Percentiles rank a stretch among this genome's conserved stretches.
These are phyloP conservation scores for Lonicera japonica DNA, from an alignment of 129 eudicot species.

Conservation along the genomic window DNA sequence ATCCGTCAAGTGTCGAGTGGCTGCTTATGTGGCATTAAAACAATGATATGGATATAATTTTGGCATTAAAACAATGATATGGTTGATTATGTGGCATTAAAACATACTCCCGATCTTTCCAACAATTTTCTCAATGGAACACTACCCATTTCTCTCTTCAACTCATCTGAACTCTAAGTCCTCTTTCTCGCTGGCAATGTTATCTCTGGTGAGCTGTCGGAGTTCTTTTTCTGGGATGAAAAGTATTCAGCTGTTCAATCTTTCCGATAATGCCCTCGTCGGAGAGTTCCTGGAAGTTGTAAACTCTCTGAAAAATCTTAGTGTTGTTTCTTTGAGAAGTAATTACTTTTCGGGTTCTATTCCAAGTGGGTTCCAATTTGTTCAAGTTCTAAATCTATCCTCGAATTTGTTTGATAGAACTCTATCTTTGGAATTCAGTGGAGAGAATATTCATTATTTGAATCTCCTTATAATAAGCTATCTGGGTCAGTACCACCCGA, in stretches of 20 bases:
- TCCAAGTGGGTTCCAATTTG: conserved; percentile 43
- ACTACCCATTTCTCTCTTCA: conserved; percentile 60
- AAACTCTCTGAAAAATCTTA: conserved; percentile 36
- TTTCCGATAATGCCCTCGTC: conserved; percentile 56
- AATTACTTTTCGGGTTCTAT: conserved; percentile 56
- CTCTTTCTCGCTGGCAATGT: conserved; percentile 57
- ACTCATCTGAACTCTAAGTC: conserved; percentile 47
- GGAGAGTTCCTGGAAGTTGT: conserved; percentile 51
- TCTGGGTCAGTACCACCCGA: conserved; percentile 40
- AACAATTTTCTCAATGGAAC: conserved; percentile 63
- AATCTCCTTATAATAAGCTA: conserved; percentile 62
- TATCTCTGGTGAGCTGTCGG: conserved; percentile 62
- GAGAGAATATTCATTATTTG: conserved; percentile 41
- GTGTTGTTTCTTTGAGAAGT: conserved; percentile 49
- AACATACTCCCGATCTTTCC: conserved; percentile 62
- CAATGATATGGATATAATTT: too few species aligned
- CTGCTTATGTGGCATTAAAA: too few species aligned
- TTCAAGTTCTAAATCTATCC: conserved; percentile 55
- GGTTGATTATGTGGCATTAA: too few species aligned
- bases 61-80: too few species aligned
- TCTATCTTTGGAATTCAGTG: conserved; percentile 60
- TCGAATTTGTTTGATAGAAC: conserved; percentile 52
- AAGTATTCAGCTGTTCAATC: conserved; percentile 41
- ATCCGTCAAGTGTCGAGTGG: too few species aligned
- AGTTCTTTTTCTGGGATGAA: neutral